These are phyloP conservation scores for Penicillium desertorum DNA, from an alignment of 495 filamentous ascomycete species.

Conservation along the genomic window DNA sequence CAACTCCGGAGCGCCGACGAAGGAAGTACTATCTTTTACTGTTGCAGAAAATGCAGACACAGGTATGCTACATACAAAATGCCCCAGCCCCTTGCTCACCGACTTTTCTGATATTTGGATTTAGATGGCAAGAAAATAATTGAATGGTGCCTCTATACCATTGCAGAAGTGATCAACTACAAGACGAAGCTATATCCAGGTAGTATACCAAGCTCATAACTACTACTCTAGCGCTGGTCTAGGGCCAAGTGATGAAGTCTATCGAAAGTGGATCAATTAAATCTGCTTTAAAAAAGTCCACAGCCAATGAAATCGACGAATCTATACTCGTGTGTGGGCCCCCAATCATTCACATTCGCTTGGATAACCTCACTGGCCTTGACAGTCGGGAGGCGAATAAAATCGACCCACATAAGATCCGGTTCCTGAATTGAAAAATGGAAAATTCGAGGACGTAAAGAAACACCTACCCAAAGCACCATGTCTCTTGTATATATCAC, in stretches of 20 bases:
- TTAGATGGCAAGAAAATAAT: neutral
- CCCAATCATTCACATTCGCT: slow-evolving; percentile 26
- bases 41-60: slow-evolving; percentile 66
- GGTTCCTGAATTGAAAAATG: too few species aligned
- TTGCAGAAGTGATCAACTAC: neutral
- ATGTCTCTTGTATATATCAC: slow-evolving; percentile 32
- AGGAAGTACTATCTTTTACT: slow-evolving; percentile 78
- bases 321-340: neutral
- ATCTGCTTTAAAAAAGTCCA: neutral
- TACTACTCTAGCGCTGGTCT: neutral
- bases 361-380: slow-evolving; percentile 28
- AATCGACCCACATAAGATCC: slow-evolving; percentile 16
- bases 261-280: slow-evolving; percentile 1
- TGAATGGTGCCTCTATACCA: neutral
- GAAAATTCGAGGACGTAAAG: too few species aligned
- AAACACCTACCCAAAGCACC: slow-evolving; percentile 7
- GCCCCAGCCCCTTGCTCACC: neutral
- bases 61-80: slow-evolving; percentile 43
- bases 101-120: neutral
- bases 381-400: slow-evolving; percentile 17
- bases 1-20: slow-evolving; percentile 82
- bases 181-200: neutral
- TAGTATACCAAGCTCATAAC: too few species aligned
- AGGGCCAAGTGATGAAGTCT: too few species aligned
- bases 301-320: neutral